A percentile compares a stretch with the other conserved stretches of the same genome.
Conservation (phyloP, 2,329 filamentous ascomycete genomes). For the Alternaria sp. region DNA sequence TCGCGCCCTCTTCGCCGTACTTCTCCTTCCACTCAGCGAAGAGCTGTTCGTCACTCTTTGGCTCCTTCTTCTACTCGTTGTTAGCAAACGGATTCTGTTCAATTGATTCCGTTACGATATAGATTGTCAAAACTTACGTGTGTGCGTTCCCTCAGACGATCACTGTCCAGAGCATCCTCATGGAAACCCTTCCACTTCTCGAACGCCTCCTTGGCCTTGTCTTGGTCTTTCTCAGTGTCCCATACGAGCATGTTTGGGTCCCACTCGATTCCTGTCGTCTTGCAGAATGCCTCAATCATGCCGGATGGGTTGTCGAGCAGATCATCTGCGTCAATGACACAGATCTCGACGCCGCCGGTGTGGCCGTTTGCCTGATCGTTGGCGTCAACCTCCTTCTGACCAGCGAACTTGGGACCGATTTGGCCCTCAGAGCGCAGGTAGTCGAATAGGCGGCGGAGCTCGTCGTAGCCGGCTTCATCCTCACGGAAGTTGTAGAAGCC, state of each 20-base stretch:
- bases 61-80: conserved; percentile 61
- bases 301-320: conserved; percentile 82
- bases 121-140: conserved; percentile 56
- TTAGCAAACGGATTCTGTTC: background rate
- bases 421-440: conserved; percentile 74
- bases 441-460: conserved; percentile 87
- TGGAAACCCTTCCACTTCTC: conserved; percentile 98
- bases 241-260: conserved; percentile 80
- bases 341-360: conserved; percentile 66
- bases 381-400: conserved; percentile 45
- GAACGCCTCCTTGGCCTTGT: conserved; percentile 74
- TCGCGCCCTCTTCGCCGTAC: conserved; percentile 74
- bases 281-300: conserved; percentile 80
- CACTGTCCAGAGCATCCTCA: conserved; percentile 88
- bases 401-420: conserved; percentile 71
- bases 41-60: conserved; percentile 69
- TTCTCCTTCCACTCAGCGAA: conserved; percentile 75
- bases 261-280: conserved; percentile 79
- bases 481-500: conserved; percentile 88
- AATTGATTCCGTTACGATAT: background rate
- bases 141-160: conserved; percentile 72
- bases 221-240: conserved; percentile 76
- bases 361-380: conserved; percentile 41
- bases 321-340: conserved; percentile 92
- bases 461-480: conserved; percentile 86